Evolutionary conservation across 2,329 filamentous ascomycete species (phyloP), one percentile per base, ranked within the genome.

Genomic region (Aureobasidium sp.): DNA sequence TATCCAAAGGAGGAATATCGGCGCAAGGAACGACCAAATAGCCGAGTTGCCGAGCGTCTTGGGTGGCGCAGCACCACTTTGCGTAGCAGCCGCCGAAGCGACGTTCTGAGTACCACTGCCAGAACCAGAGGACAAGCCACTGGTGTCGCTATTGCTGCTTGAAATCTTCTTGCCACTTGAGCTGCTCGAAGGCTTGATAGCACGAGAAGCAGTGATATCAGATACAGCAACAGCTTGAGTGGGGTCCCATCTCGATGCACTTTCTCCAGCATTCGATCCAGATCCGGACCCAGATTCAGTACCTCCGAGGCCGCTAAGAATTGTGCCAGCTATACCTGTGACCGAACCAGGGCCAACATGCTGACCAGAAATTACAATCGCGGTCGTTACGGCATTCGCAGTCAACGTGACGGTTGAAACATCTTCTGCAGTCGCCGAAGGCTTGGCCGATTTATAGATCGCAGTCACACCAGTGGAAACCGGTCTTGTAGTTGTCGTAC

Each of bases 401-500:
- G 56, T 40, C 42, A 24, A 6, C 3, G 54, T 47, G 14, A 31
- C 54, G 11, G 54, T 58, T 6, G 54, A 42, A 8, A 24, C 44
- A 15, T 19, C 19, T 11, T 29, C 44, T 31, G 31, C 44, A 22
- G 44, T 29, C 5, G 56, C n/a, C 2, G 56, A 39, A 29, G 56
- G 15, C 2, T 49, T 27, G 7, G 33, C 37, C 7, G 57, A 60
- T 17, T 42, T 47, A 8, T 60, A 60, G 12, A 24, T 27, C 1
- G 57, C 57, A 17, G 35, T 50, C n/a, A 60, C 57, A n/a, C 57
- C 47, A 31, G 57, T 60, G 2, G 57, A 42, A 8, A 60, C 14
- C 17, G 47, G 57, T 44, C 45, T 50, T 17, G 45, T 42, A 6
- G 56, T 59, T n/a, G 45, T 48, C 27, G 56, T 59, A 19, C 45